A percentile compares a stretch with the other conserved stretches of the same genome.
Conservation (phyloP, 192 early-diverging fungal species). For the Pilobolus umbonatus region DNA sequence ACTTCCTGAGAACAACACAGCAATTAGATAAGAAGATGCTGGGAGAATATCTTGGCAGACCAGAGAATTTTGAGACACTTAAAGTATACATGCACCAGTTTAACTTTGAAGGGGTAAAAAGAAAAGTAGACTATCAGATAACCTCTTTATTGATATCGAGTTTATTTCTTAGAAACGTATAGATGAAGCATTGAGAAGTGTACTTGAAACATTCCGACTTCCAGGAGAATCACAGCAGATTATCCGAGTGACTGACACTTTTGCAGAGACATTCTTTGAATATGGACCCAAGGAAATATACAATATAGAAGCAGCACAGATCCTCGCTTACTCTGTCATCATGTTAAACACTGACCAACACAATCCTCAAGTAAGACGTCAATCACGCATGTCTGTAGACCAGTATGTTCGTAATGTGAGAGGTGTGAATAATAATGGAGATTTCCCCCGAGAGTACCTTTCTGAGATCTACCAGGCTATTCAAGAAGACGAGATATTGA, state of each 20-base stretch:
- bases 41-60: slow-evolving; percentile 88
- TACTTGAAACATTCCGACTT: slow-evolving; percentile 92
- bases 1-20: slow-evolving; percentile 75
- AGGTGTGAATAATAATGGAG: slow-evolving; percentile 79
- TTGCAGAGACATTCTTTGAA: slow-evolving; percentile 80
- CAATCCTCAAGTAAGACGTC: slow-evolving; percentile 77
- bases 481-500: slow-evolving; percentile 84
- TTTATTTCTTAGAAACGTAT: slow-evolving; percentile 90
- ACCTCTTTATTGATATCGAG: neutral
- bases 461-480: slow-evolving; percentile 86
- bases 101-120: slow-evolving; percentile 74
- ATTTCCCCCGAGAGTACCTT: slow-evolving; percentile 83
- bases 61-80: slow-evolving; percentile 79
- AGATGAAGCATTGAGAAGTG: slow-evolving; percentile 88
- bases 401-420: slow-evolving; percentile 88
- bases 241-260: slow-evolving; percentile 88
- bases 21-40: slow-evolving; percentile 81
- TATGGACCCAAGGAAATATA: slow-evolving; percentile 62
- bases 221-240: slow-evolving; percentile 99
- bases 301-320: slow-evolving; percentile 75
- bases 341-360: slow-evolving; percentile 99
- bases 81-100: slow-evolving; percentile 79
- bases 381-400: slow-evolving; percentile 82
- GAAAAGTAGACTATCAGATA: neutral
- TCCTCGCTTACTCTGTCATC: slow-evolving; percentile 90